Base-by-base conservation (phyloP, 768 basidiomycete species). In the Xanthoconium stramineum region DNA sequence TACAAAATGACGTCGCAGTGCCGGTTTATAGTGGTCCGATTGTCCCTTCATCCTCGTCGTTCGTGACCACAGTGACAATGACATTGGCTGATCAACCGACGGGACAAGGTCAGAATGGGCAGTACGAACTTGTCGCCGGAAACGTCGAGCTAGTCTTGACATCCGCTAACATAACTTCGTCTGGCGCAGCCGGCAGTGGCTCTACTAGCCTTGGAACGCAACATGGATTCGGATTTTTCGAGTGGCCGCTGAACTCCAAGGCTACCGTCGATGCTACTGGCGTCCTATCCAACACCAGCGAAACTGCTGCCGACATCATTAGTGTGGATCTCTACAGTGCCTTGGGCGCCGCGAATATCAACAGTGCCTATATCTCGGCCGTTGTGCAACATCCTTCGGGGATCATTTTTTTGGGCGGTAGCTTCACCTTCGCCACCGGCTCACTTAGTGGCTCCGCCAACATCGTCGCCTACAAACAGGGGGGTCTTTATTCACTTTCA, bases 81-180 rank as follows among this genome's bases (percentile, higher is more conserved):
- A 78, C 81, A 6, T 78, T 98, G 47, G 85, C 86, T 3, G 77
- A 81, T 51, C 72, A 76, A 15, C 89, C 94, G 1, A 68, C 65
- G 2, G 91, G 89, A 12, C 72, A 70, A 42, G 89, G 85, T 7
- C 76, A 82, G 62, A 77, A 80, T 44, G 87, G 86, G n/a, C 71
- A 83, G 57, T 96, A 85, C 69, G 82, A 87, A 50, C 73, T 98
- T 33, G 86, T 98, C 11, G 96, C 96, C 5, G 91, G 94, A 65
- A 78, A 84, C 32, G 80, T 98, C n/a, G 83, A 94, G 69, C 71
- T 98, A 51, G 72, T 86, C 36, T 80, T 98, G 45, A 85, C 77
- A 19, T 88, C 85, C 19, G 80, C 82, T 14, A 82, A 80, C 66
- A 56, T 72, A 36, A 78, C 77, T 20, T 68, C 67, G 52, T 62